Evolutionary conservation across 1,284 basidiomycete genomes (phyloP).

Genomic region (Hemileia vastatrix): DNA sequence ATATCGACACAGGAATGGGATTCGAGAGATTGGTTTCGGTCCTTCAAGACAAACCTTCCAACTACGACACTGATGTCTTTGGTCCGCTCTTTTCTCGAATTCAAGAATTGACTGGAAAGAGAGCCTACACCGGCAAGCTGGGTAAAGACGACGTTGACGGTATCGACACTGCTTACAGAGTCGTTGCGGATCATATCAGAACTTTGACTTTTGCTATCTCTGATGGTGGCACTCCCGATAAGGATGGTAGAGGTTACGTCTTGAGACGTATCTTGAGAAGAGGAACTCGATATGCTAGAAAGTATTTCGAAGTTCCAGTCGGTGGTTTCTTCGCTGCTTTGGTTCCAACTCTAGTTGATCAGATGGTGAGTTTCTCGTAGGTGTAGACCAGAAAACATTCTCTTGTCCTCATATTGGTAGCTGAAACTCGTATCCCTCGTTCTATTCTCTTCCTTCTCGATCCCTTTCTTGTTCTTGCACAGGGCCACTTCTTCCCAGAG

Average conservation of each 20-base stretch:
- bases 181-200: constrained; percentile 91
- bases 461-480: constrained; percentile 6
- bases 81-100: constrained; percentile 77
- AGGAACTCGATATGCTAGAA: constrained; percentile 86
- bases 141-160: constrained; percentile 88
- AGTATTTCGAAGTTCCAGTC: constrained; percentile 87
- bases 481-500: constrained; percentile 88
- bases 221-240: constrained; percentile 92
- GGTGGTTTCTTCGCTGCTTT: constrained; percentile 91
- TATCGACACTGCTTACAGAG: constrained; percentile 93
- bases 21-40: constrained; percentile 95
- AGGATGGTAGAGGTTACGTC: constrained; percentile 92
- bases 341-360: constrained; percentile 75
- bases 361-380: constrained; percentile 56
- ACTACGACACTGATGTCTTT: constrained; percentile 98
- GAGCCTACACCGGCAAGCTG: constrained; percentile 79
- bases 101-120: constrained; percentile 76
- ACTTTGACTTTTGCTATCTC: constrained; percentile 91
- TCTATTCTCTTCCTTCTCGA: neutral
- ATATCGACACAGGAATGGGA: constrained; percentile 98
- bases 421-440: neutral
- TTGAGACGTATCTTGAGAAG: constrained; percentile 80
- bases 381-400: neutral
- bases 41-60: constrained; percentile 80
- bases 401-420: constrained; percentile 24